Evolutionary conservation across 2,329 filamentous ascomycete species (phyloP).

Genomic region (Immersiporthe knoxdaviesiana): DNA sequence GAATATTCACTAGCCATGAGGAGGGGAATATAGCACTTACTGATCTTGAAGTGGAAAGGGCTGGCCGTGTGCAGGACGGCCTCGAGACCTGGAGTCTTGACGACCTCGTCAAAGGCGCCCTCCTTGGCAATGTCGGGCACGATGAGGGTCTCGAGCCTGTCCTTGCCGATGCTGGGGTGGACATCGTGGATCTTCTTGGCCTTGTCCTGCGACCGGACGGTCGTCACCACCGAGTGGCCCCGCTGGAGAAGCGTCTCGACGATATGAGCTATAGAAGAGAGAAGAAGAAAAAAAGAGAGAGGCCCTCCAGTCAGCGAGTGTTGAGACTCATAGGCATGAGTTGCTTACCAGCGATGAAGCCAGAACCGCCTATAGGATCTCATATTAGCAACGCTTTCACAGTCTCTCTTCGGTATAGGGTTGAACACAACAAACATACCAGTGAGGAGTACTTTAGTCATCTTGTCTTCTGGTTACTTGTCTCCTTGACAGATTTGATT

Average conservation of each 20-base stretch:
- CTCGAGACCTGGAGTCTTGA: constrained; percentile 53
- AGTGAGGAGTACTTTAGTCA: constrained; percentile 53
- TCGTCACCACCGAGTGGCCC: constrained; percentile 58
- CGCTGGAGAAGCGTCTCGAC: constrained; percentile 56
- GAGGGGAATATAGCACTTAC: constrained; percentile 34
- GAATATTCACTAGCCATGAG: neutral
- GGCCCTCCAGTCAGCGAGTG: neutral
- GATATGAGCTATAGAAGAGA: constrained; percentile 49
- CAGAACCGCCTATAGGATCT: constrained; percentile 48
- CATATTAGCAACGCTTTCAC: neutral
- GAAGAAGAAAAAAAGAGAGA: too few species aligned
- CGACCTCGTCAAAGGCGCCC: constrained; percentile 71
- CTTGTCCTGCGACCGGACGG: constrained; percentile 58
- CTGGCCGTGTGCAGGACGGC: constrained; percentile 65
- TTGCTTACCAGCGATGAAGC: constrained; percentile 54
- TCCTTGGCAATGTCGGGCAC: constrained; percentile 78
- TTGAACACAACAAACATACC: constrained; percentile 39
- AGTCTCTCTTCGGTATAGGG: neutral
- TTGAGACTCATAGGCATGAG: neutral
- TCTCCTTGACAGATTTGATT: too few species aligned
- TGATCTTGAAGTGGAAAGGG: constrained; percentile 59
- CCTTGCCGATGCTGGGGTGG: constrained; percentile 46
- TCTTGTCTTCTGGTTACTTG: constrained; percentile 32
- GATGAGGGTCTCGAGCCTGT: constrained; percentile 57
- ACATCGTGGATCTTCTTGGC: constrained; percentile 55